A percentile compares a stretch with the other conserved stretches of the same genome.
Conservation (phyloP, 139 green algal species). For the Asterochloris erici region DNA sequence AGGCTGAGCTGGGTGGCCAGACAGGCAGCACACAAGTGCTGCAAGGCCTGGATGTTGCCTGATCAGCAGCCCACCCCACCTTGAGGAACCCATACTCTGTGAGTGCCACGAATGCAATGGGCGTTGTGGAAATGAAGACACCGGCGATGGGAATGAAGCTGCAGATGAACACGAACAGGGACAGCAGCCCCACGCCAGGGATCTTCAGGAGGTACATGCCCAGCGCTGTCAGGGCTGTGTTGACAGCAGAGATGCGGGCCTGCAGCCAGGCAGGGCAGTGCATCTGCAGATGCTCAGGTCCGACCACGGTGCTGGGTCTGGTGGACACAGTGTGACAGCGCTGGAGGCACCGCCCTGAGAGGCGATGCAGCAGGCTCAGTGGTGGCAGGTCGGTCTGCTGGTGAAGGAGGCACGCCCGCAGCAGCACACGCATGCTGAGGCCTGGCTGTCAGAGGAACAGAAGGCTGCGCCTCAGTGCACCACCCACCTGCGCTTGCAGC, state of each 20-base stretch:
- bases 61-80: constrained; percentile 22
- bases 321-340: not conserved
- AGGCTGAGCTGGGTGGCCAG: too few species aligned
- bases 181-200: constrained; percentile 80
- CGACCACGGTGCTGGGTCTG: not conserved
- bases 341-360: not conserved
- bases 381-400: too few species aligned
- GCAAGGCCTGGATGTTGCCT: too few species aligned
- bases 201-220: constrained; percentile 86
- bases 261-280: constrained; percentile 2
- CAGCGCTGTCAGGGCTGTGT: constrained; percentile 83
- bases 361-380: too few species aligned
- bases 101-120: constrained; percentile 82
- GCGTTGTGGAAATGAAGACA: constrained; percentile 86
- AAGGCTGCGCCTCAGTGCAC: not conserved
- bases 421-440: too few species aligned
- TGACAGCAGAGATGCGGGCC: constrained; percentile 80
- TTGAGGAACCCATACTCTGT: constrained; percentile 92
- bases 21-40: too few species aligned
- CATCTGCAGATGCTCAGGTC: too few species aligned
- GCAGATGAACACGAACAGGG: constrained; percentile 92
- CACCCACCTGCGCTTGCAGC: constrained; percentile 77
- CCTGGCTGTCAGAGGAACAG: too few species aligned
- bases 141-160: constrained; percentile 89
- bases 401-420: too few species aligned